Base-by-base conservation (phyloP, 2,329 filamentous ascomycete species). In the Neophaeococcomyces aloes region DNA sequence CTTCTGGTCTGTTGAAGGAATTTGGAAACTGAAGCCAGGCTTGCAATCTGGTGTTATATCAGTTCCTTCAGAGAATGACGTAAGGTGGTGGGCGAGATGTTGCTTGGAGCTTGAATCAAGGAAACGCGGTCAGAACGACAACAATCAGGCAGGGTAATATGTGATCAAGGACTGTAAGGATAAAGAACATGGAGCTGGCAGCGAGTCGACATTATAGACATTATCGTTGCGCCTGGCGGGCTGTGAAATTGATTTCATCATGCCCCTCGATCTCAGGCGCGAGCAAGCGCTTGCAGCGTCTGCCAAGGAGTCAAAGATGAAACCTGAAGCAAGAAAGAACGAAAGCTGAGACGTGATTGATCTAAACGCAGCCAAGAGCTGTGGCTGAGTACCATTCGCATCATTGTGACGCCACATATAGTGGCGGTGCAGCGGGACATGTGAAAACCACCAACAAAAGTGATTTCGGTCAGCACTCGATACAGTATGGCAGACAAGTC, bases 261-360 rank as follows among this genome's bases (percentile, higher is more conserved):
- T 32, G 38, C 29, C 38, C 38, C 29, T 41, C 38, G 25, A 33
- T 41, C 38, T 18, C 38, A 15, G 8, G 14, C 19, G 7, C 19
- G 14, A 19, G 31, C 14, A 27, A 32, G 27, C 27, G 27, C 29
- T 32, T 32, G 29, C 25, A 41, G 38, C 14, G n/a, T n/a, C n/a
- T 21, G 38, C 38, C 38, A 32, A 32, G 38, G 31, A 15, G 15
- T 13, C 29, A 11, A 11, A 29, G 7, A 32, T 32, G 11, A 32
- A 29, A 35, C 19, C 4, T 35, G 32, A 41, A n/a, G 29, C 23
- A 29, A 19, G 37, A 31, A n/a, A 19, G 6, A 38, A 38, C 7
- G 14, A 27, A 27, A 27, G 7, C 19, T 38, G 35, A 10, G 15
- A 14, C 35, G 15, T 38, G 35, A 38, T 38, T 38, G 13, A 23